Evolutionary conservation across 805 yeast genomes (phyloP), one percentile per base, ranked within the genome.

Genomic region (Maudiozyma serrabonitensis): DNA sequence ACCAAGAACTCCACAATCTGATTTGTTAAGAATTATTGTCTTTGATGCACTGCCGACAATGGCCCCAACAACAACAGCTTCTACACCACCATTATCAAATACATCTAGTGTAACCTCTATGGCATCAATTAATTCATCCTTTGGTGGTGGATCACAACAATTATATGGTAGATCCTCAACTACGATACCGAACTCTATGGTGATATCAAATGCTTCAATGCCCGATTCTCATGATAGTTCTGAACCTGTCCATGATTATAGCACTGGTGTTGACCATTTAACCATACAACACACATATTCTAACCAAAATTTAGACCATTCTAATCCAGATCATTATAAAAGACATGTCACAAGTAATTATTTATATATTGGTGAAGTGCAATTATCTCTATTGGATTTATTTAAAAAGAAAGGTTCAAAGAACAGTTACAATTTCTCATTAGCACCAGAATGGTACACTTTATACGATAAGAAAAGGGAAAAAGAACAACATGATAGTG

Each of bases 361-460:
- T 46, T 48, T 64, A 25, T 64, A 64, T 34, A 49, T 64, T 12
- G 69, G 68, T 15, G 69, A 64, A 50, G 57, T 57, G 1, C 61
- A 57, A 55, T 12, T 64, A 11, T 60, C 66, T 3, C 39, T 64
- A 6, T 46, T 59, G 23, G 61, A 61, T n/a, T 32, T 64, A 13
- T 64, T 64, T 50, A 57, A 55, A 39, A 48, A 51, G 9, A 51
- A 50, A 41, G 55, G 54, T 38, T 42, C 48, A 9, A 15, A 19
- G 12, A 52, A 53, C n/a, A 51, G 56, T 43, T 60, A 57, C 41
- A 51, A 50, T 26, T 63, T 62, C 43, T 38, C 52, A 4, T 43
- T 49, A 6, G 50, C 47, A 2, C 54, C 59, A 13, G 44, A 50
- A 8, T 62, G 67, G 66, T 63, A 59, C 46, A 56, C 57, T 8